Evolutionary conservation across 257 asterid genomes (phyloP).

Genomic region (Orobanche coerulescens): DNA sequence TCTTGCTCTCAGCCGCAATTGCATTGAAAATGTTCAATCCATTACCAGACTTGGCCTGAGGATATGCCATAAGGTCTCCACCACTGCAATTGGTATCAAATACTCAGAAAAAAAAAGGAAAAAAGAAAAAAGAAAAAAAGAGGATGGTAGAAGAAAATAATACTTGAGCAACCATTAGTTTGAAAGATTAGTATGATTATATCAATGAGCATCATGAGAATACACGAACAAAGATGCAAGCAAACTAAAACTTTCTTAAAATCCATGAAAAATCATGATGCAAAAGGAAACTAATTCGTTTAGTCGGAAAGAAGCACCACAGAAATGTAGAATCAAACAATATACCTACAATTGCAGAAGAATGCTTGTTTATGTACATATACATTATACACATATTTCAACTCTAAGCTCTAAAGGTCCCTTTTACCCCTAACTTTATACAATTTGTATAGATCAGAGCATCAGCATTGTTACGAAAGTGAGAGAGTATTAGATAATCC

Average conservation of each 20-base stretch:
- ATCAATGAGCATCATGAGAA: neutral
- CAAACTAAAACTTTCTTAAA: neutral
- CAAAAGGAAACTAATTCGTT: neutral
- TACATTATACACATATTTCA: too few species aligned
- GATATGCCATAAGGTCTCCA: neutral
- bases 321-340: too few species aligned
- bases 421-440: too few species aligned
- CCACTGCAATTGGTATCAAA: neutral
- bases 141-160: neutral
- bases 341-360: too few species aligned
- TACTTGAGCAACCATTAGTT: neutral
- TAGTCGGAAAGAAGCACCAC: neutral
- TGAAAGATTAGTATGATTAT: neutral
- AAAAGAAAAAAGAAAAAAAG: neutral
- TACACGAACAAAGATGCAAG: neutral
- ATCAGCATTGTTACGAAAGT: too few species aligned
- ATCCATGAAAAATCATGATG: neutral
- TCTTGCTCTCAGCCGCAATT: too few species aligned
- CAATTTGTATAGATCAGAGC: too few species aligned
- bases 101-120: too few species aligned
- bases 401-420: too few species aligned
- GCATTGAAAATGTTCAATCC: neutral
- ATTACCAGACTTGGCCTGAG: slow-evolving; percentile 3
- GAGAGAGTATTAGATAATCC: too few species aligned
- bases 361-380: too few species aligned